Conservation (phyloP, 2,329 filamentous ascomycete species). For the Pseudovirgaria hyperparasitica region DNA sequence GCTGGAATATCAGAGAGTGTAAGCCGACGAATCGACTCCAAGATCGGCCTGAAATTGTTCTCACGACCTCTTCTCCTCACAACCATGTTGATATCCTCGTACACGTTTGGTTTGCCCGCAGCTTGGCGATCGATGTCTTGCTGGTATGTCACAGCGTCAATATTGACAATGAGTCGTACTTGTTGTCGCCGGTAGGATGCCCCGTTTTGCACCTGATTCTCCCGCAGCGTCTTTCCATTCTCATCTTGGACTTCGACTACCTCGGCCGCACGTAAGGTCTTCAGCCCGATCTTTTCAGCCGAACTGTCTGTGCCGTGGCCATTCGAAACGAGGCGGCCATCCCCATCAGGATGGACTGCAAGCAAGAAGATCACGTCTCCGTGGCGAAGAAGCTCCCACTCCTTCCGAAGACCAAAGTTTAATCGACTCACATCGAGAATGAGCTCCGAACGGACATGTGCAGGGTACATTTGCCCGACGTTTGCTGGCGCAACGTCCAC, state of each 20-base stretch:
- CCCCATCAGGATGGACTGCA: conserved; percentile 48
- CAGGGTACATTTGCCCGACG: conserved; percentile 74
- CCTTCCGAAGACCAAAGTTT: conserved; percentile 60
- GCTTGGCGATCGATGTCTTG: conserved; percentile 55
- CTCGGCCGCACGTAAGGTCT: conserved; percentile 67
- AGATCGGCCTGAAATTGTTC: conserved; percentile 92
- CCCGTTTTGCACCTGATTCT: conserved; percentile 49
- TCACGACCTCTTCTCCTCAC: conserved; percentile 74
- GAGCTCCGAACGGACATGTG: conserved; percentile 76
- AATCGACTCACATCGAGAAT: conserved; percentile 69
- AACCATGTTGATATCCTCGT: conserved; percentile 74
- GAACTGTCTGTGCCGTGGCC: conserved; percentile 33
- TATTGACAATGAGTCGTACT: conserved; percentile 62
- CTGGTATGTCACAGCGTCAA: conserved; percentile 70
- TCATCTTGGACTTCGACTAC: conserved; percentile 80
- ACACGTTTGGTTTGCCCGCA: conserved; percentile 63
- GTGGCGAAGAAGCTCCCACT: conserved; percentile 80
- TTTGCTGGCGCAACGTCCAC: conserved; percentile 72
- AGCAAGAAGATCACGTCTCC: conserved; percentile 87
- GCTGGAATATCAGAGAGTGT: conserved; percentile 75
- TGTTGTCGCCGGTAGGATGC: conserved; percentile 44
- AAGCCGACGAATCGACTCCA: conserved; percentile 82
- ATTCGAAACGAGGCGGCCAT: conserved; percentile 39
- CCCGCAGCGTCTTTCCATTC: conserved; percentile 60
- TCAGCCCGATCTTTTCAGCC: conserved; percentile 54